Conservation (phyloP, 805 yeast species). For the Komagataella ulmi region DNA sequence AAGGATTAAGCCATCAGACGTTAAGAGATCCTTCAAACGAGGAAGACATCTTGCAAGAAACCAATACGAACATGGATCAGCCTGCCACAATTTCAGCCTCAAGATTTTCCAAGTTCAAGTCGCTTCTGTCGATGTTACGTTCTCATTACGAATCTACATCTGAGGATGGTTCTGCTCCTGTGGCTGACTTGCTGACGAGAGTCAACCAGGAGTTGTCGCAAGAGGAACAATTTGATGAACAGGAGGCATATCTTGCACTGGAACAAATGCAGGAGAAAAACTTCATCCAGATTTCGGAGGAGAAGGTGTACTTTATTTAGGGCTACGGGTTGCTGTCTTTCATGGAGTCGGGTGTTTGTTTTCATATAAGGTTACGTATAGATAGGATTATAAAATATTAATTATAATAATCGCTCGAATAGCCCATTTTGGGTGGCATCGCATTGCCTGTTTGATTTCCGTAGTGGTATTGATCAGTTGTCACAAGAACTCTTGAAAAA, state of each 20-base stretch:
- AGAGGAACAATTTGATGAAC: slow-evolving; percentile 31
- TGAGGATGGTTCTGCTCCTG: slow-evolving; percentile 14
- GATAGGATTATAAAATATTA: not conserved
- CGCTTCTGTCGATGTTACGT: slow-evolving; percentile 31
- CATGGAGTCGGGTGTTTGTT: not conserved
- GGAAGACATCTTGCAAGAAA: slow-evolving; percentile 6
- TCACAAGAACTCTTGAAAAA: not conserved
- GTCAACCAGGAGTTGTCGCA: slow-evolving; percentile 18
- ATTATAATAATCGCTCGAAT: not conserved
- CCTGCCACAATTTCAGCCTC: slow-evolving; percentile 31
- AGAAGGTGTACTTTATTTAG: slow-evolving; percentile 18
- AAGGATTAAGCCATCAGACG: slow-evolving; percentile 1
- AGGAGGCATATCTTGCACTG: slow-evolving; percentile 31
- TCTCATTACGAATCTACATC: slow-evolving; percentile 13
- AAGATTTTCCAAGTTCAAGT: slow-evolving; percentile 32
- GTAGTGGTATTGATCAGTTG: not conserved
- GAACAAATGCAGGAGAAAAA: slow-evolving; percentile 27
- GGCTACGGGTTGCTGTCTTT: not conserved
- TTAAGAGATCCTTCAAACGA: slow-evolving; percentile 6
- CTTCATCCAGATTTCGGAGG: slow-evolving; percentile 33
- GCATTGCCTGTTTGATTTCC: not conserved
- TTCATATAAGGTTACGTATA: not conserved
- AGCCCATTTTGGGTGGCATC: not conserved
- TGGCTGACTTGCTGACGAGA: slow-evolving; percentile 5
- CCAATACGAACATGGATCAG: slow-evolving; percentile 6